Percentiles rank a stretch among this genome's conserved stretches.
Evolutionary conservation across 2,329 filamentous ascomycete species (phyloP).

Genomic region (Akanthomyces uredinophilus): DNA sequence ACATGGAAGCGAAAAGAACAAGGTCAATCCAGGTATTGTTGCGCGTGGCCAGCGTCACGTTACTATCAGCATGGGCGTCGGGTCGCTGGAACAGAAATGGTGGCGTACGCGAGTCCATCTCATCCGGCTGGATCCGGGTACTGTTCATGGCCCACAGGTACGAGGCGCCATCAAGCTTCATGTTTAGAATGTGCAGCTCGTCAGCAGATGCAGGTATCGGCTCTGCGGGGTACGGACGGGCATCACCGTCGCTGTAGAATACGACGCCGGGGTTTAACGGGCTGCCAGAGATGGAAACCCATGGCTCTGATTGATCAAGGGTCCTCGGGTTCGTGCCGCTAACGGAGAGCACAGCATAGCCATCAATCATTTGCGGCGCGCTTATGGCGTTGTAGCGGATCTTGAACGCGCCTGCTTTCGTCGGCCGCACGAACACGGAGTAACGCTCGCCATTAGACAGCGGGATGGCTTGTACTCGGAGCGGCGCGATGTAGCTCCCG

Average conservation of each 20-base stretch:
- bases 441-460: constrained; percentile 50
- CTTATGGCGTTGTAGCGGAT: constrained; percentile 47
- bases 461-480: constrained; percentile 41
- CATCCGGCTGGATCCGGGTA: constrained; percentile 35
- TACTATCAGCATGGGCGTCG: constrained; percentile 29
- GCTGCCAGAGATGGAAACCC: constrained; percentile 45
- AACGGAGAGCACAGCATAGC: constrained; percentile 43
- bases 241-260: constrained; percentile 38
- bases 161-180: constrained; percentile 36
- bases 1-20: constrained; percentile 40
- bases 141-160: constrained; percentile 51
- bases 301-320: constrained; percentile 31
- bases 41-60: constrained; percentile 44
- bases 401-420: constrained; percentile 45
- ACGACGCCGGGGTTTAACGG: constrained; percentile 35
- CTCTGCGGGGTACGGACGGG: constrained; percentile 44
- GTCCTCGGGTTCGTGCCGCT: constrained; percentile 15
- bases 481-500: constrained; percentile 48
- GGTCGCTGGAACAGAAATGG: constrained; percentile 44
- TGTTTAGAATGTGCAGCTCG: constrained; percentile 39
- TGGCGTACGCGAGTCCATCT: constrained; percentile 26
- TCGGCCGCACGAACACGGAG: constrained; percentile 44
- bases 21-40: constrained; percentile 51
- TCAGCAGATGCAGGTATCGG: constrained; percentile 38
- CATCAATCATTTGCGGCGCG: constrained; percentile 50